These are phyloP conservation scores for Phytophthora sp. DNA, from an alignment of 352 stramenopile species.

Conservation along the genomic window DNA sequence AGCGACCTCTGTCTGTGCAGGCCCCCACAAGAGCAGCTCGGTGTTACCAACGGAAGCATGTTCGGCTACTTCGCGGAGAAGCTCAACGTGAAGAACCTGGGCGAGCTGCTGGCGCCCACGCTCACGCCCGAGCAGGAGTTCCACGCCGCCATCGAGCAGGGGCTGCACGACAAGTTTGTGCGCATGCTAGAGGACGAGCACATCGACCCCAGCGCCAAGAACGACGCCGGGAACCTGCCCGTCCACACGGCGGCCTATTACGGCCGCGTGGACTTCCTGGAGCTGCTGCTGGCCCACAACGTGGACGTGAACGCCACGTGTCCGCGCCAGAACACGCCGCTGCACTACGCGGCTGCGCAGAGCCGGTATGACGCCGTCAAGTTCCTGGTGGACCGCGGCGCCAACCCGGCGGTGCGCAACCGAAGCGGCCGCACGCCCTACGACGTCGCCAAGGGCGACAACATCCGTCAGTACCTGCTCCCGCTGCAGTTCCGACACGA, in stretches of 20 bases:
- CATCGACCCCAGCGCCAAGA: conserved; percentile 72
- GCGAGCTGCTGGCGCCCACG: conserved; percentile 86
- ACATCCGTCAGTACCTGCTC: conserved; percentile 84
- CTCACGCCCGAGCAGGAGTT: conserved; percentile 89
- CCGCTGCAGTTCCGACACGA: conserved; percentile 90
- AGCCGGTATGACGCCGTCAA: conserved; percentile 77
- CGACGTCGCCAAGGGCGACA: conserved; percentile 86
- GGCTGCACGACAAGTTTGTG: conserved; percentile 74
- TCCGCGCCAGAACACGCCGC: conserved; percentile 74
- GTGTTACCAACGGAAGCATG: conserved; percentile 42
- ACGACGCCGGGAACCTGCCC: conserved; percentile 76
- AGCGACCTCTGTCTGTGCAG: conserved; percentile 4
- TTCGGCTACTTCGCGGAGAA: conserved; percentile 91
- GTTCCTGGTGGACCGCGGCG: conserved; percentile 70
- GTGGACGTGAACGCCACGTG: conserved; percentile 77
- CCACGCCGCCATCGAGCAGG: conserved; percentile 78
- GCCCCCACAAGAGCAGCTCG: not conserved
- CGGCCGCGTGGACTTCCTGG: conserved; percentile 73
- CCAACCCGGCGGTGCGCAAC: conserved; percentile 84
- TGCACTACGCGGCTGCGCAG: conserved; percentile 86
- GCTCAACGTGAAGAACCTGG: conserved; percentile 90
- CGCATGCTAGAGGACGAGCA: conserved; percentile 74
- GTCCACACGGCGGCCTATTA: conserved; percentile 89
- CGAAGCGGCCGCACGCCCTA: conserved; percentile 80
- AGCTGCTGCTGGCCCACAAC: conserved; percentile 69